These are phyloP conservation scores for Hymenoscyphus occultus DNA, from an alignment of 2,329 filamentous ascomycete genomes.

Conservation along the genomic window DNA sequence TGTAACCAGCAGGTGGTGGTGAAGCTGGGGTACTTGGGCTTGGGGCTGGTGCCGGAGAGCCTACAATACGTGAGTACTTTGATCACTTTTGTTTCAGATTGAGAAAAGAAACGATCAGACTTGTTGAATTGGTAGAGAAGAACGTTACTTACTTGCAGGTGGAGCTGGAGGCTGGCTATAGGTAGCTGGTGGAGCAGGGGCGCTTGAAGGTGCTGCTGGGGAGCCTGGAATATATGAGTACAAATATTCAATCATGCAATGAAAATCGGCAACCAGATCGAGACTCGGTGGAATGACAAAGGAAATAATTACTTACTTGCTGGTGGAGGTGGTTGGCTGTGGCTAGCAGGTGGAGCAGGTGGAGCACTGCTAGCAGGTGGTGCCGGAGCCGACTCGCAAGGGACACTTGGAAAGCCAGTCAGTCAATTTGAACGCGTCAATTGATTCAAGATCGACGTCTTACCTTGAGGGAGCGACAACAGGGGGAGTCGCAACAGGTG, in stretches of 20 bases:
- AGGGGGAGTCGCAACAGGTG: neutral
- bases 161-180: neutral
- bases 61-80: neutral
- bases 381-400: neutral
- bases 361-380: neutral
- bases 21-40: neutral
- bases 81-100: neutral
- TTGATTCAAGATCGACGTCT: neutral
- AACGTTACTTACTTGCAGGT: neutral
- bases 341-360: neutral
- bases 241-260: neutral
- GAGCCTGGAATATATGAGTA: neutral
- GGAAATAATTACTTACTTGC: neutral
- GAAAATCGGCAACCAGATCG: neutral
- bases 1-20: neutral
- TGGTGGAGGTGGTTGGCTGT: neutral
- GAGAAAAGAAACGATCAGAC: neutral
- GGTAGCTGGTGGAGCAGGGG: neutral
- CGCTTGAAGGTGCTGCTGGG: neutral
- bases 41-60: neutral
- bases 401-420: neutral
- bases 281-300: neutral
- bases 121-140: neutral
- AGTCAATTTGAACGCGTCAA: neutral
- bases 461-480: slow-evolving; percentile 1